Evolutionary conservation across 768 basidiomycete species (phyloP), one percentile per base, ranked within the genome.

Genomic region (Calocera cornea): DNA sequence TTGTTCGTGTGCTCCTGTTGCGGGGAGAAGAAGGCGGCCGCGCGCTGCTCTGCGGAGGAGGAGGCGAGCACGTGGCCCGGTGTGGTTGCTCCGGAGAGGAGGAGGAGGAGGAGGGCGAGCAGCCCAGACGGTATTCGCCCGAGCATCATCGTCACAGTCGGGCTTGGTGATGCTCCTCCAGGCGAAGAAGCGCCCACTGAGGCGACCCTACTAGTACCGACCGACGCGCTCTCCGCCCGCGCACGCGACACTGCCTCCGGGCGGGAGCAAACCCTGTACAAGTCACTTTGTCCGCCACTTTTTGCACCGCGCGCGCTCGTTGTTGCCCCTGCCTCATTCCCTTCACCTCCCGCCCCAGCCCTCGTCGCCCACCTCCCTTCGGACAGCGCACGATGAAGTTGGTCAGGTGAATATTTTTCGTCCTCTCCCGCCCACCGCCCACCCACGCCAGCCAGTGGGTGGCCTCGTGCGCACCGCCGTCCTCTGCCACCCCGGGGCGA

Each of bases 1-100:
- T 98, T 98, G 74, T 98, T 99, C 5, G 95, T 97, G 74, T 97
- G 93, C 5, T 79, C 75, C 22, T 67, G 68, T 34, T 22, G 36
- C 14, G 47, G 34, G 38, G 69, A 47, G 17, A 54, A 49, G 41
- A 50, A 38, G 34, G 60, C 44, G 16, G 67, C 34, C 24, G 67
- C 65, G 24, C 50, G 65, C 19, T 68, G 27, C 47, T 68, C 65
- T 8, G 64, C 65, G 2, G 54, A 34, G 31, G 50, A 33, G 54
- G 54, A 29, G 27, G 54, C 54, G 31, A 60, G 54, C 7, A 33
- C 54, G 10, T 60, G 19, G 19, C 24, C 7, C 5, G 44, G 24
- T 7, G 2, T 12, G 2, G 31, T 29, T 31, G 19, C 7, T 3
- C 27, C 31, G 31, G 54, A 60, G 14, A 60, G 54, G 11, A 60